Base-by-base conservation (phyloP, 371 early-diverging fungal species). In the Apophysomyces sp. region DNA sequence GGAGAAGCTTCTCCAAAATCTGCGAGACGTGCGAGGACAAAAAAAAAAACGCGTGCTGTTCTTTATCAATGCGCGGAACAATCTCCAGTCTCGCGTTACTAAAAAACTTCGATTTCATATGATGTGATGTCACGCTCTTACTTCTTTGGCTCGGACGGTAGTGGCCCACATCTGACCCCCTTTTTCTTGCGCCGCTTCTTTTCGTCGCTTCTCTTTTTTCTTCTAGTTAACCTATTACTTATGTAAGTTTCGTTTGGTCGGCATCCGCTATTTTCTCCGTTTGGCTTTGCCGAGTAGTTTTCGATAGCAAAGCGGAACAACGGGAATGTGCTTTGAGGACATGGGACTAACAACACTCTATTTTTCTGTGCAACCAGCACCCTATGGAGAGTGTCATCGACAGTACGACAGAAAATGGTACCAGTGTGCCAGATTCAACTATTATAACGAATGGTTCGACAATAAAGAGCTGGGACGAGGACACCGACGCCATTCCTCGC, bases 401-500 rank as follows among this genome's bases (percentile, higher is more conserved):
- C 24, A 44, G 49, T 44, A 21, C 49, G 21, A 21, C 21, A 44
- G 49, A 44, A 44, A 44, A 21, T 44, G 21, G 21, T 21, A 8
- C 49, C 21, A 21, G 21, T 21, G 11, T 11, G 11, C 16, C 16
- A 16, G 49, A 44, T 21, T 9, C 49, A 21, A 44, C 21, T 21
- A 9, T 44, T 21, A 44, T 21, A 21, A 21, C 49, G 5, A 44
- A 44, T 21, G 49, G 49, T 21, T 26, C 49, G 24, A 18, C 26
- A 18, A 44, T 44, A 44, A 44, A 21, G 24, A 9, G 49, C 29
- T 76, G 77, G 74, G 76, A 67, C 28, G 34, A 70, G 15, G 77
- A 76, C 49, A 72, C 64, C 8, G 65, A 58, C 0, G 30, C 37
- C 24, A 81, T 82, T 57, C 76, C 85, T 55, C 87, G 92, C 4